Percentiles rank a stretch among this genome's conserved stretches.
Conservation (phyloP, 164 flowering plant genomes). For the Litsea cubeba region DNA sequence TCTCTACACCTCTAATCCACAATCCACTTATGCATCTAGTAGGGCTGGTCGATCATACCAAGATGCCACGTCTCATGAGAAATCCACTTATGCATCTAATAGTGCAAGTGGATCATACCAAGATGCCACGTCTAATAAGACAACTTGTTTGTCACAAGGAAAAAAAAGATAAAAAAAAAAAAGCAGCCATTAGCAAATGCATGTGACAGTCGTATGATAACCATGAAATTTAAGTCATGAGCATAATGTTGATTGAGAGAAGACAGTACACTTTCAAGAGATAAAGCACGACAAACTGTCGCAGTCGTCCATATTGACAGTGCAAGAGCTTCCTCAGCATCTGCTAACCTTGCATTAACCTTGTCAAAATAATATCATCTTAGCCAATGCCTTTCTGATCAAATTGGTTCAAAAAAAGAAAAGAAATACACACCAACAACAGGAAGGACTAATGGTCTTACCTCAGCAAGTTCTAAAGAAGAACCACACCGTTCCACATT, state of each 20-base stretch:
- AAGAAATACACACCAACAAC: background rate
- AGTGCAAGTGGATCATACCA: no score
- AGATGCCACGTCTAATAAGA: no score
- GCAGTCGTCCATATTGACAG: slow-evolving; percentile 87
- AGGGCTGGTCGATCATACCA: no score
- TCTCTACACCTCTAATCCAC: no score
- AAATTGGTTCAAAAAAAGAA: background rate
- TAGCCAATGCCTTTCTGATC: slow-evolving; percentile 7
- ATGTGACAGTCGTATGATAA: no score
- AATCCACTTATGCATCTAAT: no score
- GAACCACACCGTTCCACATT: slow-evolving; percentile 22
- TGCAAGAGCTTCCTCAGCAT: slow-evolving; percentile 84
- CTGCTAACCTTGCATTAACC: slow-evolving; percentile 66
- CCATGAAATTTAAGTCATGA: no score
- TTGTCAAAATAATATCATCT: slow-evolving; percentile 17
- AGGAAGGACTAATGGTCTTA: slow-evolving; percentile 16
- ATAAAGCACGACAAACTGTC: slow-evolving; percentile 83
- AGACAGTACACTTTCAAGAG: slow-evolving; percentile 77
- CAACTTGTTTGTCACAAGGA: no score
- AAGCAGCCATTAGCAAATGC: no score
- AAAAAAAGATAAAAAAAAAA: no score
- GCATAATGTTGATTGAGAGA: background rate
- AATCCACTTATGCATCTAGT: no score
- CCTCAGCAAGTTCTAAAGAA: slow-evolving; percentile 45
- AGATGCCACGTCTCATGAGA: no score